A percentile compares a stretch with the other conserved stretches of the same genome.
These are phyloP conservation scores for Pythium biforme DNA, from an alignment of 352 stramenopile genomes.

Conservation along the genomic window DNA sequence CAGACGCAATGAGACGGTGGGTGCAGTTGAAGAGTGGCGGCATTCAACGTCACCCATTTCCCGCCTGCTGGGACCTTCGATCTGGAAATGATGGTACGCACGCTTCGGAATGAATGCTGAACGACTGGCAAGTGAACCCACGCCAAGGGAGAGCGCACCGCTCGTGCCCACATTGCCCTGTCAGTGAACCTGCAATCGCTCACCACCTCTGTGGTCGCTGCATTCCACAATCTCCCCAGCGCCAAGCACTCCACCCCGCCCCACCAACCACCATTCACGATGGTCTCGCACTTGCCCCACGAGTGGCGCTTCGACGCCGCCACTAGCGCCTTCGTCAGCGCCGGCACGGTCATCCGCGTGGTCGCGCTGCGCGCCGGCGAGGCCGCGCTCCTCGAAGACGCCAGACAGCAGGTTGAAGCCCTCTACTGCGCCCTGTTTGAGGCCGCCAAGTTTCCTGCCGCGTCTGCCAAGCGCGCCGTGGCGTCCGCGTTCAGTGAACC, in stretches of 20 bases:
- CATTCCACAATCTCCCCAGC: slow-evolving; percentile 1
- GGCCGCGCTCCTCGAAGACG: slow-evolving; percentile 4
- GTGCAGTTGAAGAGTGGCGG: no score
- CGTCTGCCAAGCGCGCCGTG: slow-evolving; percentile 3
- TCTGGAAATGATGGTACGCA: no score
- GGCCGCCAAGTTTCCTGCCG: neutral
- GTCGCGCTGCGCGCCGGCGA: slow-evolving; percentile 5
- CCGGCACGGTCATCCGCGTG: slow-evolving; percentile 12
- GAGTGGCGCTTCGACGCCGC: slow-evolving; percentile 11
- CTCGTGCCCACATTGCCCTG: no score
- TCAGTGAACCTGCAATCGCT: no score
- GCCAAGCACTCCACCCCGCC: neutral
- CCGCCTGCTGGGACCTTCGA: no score
- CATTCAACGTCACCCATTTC: no score
- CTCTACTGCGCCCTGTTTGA: slow-evolving; percentile 14
- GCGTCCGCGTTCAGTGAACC: neutral
- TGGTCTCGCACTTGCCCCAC: neutral
- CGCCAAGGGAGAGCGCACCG: no score
- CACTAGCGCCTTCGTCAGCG: neutral
- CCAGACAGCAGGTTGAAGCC: slow-evolving; percentile 6
- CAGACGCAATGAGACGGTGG: no score
- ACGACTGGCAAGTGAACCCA: no score
- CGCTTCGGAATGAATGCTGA: no score
- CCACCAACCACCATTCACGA: no score
- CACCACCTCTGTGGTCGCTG: no score